A percentile compares a stretch with the other conserved stretches of the same genome.
Evolutionary conservation across 148 eudicot species (phyloP).

Genomic region (Vaccinium vitisidaea): DNA sequence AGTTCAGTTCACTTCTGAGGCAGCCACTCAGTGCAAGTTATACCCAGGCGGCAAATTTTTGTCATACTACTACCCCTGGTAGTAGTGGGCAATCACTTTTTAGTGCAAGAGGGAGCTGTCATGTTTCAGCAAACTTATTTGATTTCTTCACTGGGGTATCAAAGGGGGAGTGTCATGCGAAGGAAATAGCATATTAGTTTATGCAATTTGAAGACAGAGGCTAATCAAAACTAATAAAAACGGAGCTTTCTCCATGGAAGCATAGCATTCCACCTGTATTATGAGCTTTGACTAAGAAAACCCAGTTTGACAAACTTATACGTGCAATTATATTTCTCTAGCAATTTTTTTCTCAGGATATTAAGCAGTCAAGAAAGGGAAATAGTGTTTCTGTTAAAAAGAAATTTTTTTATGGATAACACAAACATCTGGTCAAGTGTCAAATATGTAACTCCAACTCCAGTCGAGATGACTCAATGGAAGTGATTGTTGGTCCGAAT

Average conservation of each 20-base stretch:
- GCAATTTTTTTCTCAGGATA: not conserved
- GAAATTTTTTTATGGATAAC: not conserved
- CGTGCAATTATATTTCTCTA: not conserved
- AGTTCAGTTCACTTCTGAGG: not conserved
- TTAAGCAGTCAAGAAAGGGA: not conserved
- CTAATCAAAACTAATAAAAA: not conserved
- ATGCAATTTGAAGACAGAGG: not conserved
- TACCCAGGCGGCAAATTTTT: not conserved
- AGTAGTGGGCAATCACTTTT: not conserved
- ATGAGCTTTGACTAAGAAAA: not conserved
- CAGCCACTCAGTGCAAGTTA: constrained; percentile 1
- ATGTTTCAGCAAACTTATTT: not conserved
- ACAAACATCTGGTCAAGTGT: not conserved
- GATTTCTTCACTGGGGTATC: not conserved
- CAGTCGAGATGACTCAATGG: not conserved
- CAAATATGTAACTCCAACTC: not conserved
- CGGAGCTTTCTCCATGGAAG: not conserved
- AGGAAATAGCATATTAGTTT: not conserved
- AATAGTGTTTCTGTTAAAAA: not conserved
- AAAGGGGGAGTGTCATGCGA: not conserved
- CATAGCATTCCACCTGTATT: not conserved
- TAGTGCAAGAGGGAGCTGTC: not conserved
- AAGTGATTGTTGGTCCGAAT: not conserved
- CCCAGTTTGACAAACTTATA: not conserved
- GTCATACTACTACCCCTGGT: not conserved